Base-by-base conservation (phyloP, 768 basidiomycete genomes). In the Amylocystis lapponica region DNA sequence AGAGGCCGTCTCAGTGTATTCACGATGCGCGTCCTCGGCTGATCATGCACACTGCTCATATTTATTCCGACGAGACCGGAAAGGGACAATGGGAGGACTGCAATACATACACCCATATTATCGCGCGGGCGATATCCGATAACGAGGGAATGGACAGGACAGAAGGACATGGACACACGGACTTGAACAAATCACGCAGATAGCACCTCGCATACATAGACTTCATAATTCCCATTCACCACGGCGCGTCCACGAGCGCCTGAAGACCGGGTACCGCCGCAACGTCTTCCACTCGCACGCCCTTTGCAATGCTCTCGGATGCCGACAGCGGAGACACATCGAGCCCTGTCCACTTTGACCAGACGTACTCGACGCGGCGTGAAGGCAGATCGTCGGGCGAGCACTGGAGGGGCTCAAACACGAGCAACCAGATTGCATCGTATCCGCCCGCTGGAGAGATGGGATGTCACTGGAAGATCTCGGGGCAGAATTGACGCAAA, bases 401-500 rank as follows among this genome's bases (percentile, higher is more conserved):
- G 27, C 63, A 63, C 32, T 46, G 47, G 7, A 47, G 51, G 14
- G 79, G 74, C 36, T 86, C 82, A 54, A 86, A 75, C 14, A 93
- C 78, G 13, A 99, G 76, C 5, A 99, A 69, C 91, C 93, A 98
- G 46, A 98, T 78, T 6, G 96, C 96, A 59, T 99, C 96, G 62
- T 88, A 98, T 2, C 96, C 96, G 9, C 96, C 96, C 40, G 96
- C 96, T 97, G 51, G 19, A 36, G 7, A n/a, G 20, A n/a, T n/a
- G 29, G 41, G 17, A 10, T 36, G 19, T 21, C 27, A 23, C 23
- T 39, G 32, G 33, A 22, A 33, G n/a, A 17, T 22, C 30, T 45
- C 7, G 10, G 17, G 31, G 16, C 29, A 13, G 27, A 41, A n/a
- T n/a, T n/a, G n/a, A n/a, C n/a, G 25, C 17, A 29, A 25, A 10